Evolutionary conservation across 2,329 filamentous ascomycete species (phyloP).

Genomic region (Colletotrichum sp.): DNA sequence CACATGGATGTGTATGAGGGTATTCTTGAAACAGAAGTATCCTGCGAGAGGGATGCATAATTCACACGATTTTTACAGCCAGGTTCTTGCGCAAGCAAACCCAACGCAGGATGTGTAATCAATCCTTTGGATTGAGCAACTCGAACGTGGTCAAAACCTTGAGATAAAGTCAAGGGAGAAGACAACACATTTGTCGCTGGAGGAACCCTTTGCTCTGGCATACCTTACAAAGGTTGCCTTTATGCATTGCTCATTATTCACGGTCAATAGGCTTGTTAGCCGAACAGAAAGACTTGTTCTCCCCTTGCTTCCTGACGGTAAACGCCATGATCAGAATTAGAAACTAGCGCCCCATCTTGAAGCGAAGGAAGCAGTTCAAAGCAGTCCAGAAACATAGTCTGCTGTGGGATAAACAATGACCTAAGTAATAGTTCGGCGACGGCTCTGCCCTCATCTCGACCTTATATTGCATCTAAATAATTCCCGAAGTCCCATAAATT

Average conservation of each 20-base stretch:
- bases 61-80: no score
- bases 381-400: not conserved
- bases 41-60: no score
- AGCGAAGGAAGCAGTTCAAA: not conserved
- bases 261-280: not conserved
- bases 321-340: rapidly evolving
- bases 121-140: not conserved
- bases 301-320: not conserved
- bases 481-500: rapidly evolving
- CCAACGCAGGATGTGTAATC: not conserved
- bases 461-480: not conserved
- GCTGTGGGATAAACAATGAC: not conserved
- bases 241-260: not conserved
- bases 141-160: not conserved
- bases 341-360: no score
- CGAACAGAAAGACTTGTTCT: rapidly evolving
- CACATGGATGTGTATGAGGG: no score
- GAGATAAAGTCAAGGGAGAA: not conserved
- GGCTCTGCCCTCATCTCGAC: rapidly evolving
- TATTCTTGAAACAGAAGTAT: no score
- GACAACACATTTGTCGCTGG: rapidly evolving
- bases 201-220: not conserved
- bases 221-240: not conserved
- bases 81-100: no score
- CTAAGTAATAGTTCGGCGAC: not conserved